A percentile compares a stretch with the other conserved stretches of the same genome.
Conservation (phyloP, 371 early-diverging fungal genomes). For the Syncephalastrum racemosum region DNA sequence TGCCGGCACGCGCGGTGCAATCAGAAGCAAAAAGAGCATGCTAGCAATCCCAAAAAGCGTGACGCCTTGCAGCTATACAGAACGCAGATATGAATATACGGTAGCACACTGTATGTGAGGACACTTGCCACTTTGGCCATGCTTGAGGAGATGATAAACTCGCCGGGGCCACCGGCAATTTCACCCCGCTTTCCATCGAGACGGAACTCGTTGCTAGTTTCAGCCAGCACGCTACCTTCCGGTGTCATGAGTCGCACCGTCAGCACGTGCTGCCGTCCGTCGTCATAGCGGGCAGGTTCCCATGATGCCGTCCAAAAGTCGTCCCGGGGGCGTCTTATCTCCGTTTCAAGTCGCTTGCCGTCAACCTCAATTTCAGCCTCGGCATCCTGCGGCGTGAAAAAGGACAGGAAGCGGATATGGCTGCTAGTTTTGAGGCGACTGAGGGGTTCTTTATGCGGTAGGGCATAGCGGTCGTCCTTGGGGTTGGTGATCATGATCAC, state of each 20-base stretch:
- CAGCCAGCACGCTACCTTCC: constrained; percentile 36
- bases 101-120: neutral
- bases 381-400: constrained; percentile 12
- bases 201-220: constrained; percentile 52
- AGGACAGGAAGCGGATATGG: constrained; percentile 62
- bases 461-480: constrained; percentile 75
- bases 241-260: constrained; percentile 55
- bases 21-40: constrained; percentile 18
- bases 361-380: constrained; percentile 20
- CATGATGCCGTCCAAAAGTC: constrained; percentile 75
- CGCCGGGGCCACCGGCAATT: constrained; percentile 68
- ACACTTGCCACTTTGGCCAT: constrained; percentile 49
- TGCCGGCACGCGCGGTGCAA: no score
- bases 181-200: constrained; percentile 59
- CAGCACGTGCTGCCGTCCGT: constrained; percentile 61
- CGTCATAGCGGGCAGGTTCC: constrained; percentile 67
- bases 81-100: neutral
- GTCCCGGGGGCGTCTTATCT: neutral
- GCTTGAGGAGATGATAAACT: constrained; percentile 68
- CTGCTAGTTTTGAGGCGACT: constrained; percentile 55
- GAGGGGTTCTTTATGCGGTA: constrained; percentile 73
- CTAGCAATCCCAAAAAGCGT: constrained; percentile 17
- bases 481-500: constrained; percentile 86
- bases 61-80: constrained; percentile 19
- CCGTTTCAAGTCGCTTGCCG: neutral